phyloP scores from a whole-genome alignment of 495 filamentous ascomycete species.

The Xylaria nigripes region DNA sequence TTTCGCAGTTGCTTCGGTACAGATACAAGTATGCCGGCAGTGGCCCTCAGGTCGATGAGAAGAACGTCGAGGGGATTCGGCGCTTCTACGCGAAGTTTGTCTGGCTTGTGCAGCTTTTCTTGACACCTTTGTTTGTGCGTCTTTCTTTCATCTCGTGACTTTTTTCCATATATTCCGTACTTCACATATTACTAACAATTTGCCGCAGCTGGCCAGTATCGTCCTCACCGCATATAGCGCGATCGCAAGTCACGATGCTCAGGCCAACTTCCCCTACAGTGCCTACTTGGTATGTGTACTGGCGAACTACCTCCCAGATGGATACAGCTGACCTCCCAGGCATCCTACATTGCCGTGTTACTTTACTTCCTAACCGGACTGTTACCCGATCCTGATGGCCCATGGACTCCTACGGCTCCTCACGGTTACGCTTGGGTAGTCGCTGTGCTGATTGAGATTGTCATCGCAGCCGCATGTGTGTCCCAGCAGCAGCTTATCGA shows the following conservation, averaged over 20 bases:
- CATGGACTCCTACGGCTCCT: slow-evolving; percentile 23
- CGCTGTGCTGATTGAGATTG: slow-evolving; percentile 18
- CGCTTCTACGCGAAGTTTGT: slow-evolving; percentile 24
- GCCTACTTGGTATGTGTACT: slow-evolving; percentile 18
- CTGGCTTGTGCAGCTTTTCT: slow-evolving; percentile 17
- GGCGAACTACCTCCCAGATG: neutral
- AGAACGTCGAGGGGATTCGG: slow-evolving; percentile 14
- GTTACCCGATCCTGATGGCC: slow-evolving; percentile 29
- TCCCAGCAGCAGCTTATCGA: slow-evolving; percentile 16
- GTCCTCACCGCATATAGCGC: slow-evolving; percentile 20
- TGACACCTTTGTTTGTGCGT: slow-evolving; percentile 20
- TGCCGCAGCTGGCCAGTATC: slow-evolving; percentile 16
- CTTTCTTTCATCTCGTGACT: neutral
- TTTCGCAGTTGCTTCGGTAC: slow-evolving; percentile 24
- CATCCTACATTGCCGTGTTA: slow-evolving; percentile 19
- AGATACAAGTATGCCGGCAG: slow-evolving; percentile 14
- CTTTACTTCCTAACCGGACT: slow-evolving; percentile 29
- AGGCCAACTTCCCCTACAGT: slow-evolving; percentile 25
- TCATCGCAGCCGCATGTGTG: slow-evolving; percentile 22
- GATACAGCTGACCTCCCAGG: slow-evolving; percentile 2
- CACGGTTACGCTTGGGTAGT: slow-evolving; percentile 24
- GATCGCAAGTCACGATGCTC: slow-evolving; percentile 11
- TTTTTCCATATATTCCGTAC: too few relatives aligned
- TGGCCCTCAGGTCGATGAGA: slow-evolving; percentile 14
- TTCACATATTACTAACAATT: slow-evolving; percentile 7